Base-by-base conservation (phyloP, 2,329 filamentous ascomycete species). In the Sporothrix protearum region DNA sequence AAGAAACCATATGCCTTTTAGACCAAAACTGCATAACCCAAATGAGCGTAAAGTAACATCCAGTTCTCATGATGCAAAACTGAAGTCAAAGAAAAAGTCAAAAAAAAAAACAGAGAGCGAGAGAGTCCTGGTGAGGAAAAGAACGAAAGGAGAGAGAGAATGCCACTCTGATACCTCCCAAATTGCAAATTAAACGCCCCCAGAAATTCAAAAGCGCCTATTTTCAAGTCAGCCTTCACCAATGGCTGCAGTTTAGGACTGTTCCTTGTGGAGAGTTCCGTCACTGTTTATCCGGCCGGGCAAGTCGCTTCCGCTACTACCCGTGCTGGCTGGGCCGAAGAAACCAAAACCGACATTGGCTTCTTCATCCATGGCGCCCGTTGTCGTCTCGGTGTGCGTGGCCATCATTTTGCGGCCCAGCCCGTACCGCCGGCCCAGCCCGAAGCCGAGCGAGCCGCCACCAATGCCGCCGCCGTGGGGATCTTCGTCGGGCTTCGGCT, bases 311-410 rank as follows among this genome's bases (percentile, higher is more conserved):
- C 42, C 36, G 14, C 42, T 57, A 42, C 64, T 68, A 55, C 55
- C 49, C 16, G 22, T 47, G 25, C 71, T 69, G 8, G 67, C 25
- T 28, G 16, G 30, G 28, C 36, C 47, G 22, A 67, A 70, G 39
- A 55, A 70, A 5, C 47, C 33, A 19, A 71, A 66, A 0, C 71
- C 68, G 7, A 72, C 55, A 22, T 61, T 72, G 25, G 71, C 71
- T 28, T 72, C 71, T 22, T 72, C 71, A 47, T 72, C 71, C 1
- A 25, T 55, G 9, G 64, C 49, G 2, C 16, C 22, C 2, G 28
- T 36, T 36, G 14, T 45, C 10, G 19, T 57, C 30, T 36, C 19
- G 16, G 2, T 47, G 16, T 10, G 22, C 9, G 16, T 57, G 66
- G 25, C 53, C 59, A 45, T 63, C 59, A 45, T 63, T n/a, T 51